Base-by-base conservation (phyloP, 331 rosid species). In the Pyrus hybrid region DNA sequence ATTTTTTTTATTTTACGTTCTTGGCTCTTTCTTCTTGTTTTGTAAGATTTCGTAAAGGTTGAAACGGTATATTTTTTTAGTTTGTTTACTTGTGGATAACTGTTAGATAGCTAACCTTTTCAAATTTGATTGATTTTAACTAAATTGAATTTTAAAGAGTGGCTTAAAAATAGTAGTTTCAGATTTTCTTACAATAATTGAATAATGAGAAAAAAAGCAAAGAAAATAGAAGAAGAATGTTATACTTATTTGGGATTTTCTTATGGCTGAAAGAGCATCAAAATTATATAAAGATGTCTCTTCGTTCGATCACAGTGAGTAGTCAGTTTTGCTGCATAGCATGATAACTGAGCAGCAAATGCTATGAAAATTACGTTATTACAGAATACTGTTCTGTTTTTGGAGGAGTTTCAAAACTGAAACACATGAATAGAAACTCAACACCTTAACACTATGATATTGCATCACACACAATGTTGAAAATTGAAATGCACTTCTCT, bases 271-370 rank as follows among this genome's bases (percentile, higher is more conserved):
- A 32, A 33, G 37, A 35, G 67, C 25, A 58, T 58, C 76, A 47
- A 13, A 23, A 58, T 51, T 51, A 51, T 60, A 10, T 8, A 63
- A 21, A 58, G 12, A 22, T 72, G 54, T 37, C 68, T 72, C 56
- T 60, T 37, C 22, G 8, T 16, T 60, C n/a, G 57, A 72, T 25
- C 57, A 22, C 68, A 22, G 68, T 72, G 68, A 58, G 41, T 37
- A 72, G 68, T 72, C 76, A 71, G 63, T 16, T 51, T 51, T 51
- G 57, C 7, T 51, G 21, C 57, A 51, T n/a, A 51, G 57, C 57
- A 4, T 51, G 57, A 17, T 1, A 51, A 51, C 57, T 51, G 57
- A 51, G 57, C 57, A 51, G 57, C 9, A 17, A 17, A 17, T 18
- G n/a, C 56, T 16, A 6, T 49, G 56, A 18, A 17, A 1, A 49